Evolutionary conservation across 805 yeast genomes (phyloP), one percentile per base, ranked within the genome.

Genomic region (Suhomyces canberraensis): DNA sequence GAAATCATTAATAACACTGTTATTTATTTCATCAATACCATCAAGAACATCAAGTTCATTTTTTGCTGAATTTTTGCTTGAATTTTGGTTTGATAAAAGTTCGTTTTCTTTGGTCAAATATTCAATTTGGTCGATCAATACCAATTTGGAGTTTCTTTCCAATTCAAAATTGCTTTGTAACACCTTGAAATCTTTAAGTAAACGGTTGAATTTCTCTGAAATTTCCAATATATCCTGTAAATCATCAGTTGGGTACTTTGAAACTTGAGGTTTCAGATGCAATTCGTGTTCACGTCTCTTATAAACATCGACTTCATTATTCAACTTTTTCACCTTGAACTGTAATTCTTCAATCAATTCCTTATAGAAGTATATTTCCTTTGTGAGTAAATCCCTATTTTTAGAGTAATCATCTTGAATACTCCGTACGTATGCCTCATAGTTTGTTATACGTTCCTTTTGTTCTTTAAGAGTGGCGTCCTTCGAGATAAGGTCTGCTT

Each of bases 91-190:
- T 8, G 40, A 33, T 26, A 45, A 34, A 11, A 39, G 17, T 16
- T 52, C 53, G 25, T 49, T 55, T 37, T 69, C 68, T 35, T 61
- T 64, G 30, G 72, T 66, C 41, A 75, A 56, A 45, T 60, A 56
- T 47, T 76, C 82, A 29, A 76, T 61, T 53, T 76, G 79, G 46
- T 75, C 80, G 32, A 76, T 73, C 35, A 76, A 70, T 31, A 72
- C 58, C 40, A 70, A 61, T 45, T 75, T 75, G 26, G 78, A 73
- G 46, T 68, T 74, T 32, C 67, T 64, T 47, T 76, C 82, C 16
- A 76, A 56, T 44, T 76, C 81, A 44, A 64, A 68, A 44, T 76
- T 76, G 36, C 71, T 66, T 47, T 71, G 69, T 15, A 76, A 56
- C 2, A 72, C 64, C 34, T 59, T 60, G 45, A 48, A 64, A 30